Evolutionary conservation across 2,329 filamentous ascomycete species (phyloP), one percentile per base, ranked within the genome.

Genomic region (Colletotrichum scovillei): DNA sequence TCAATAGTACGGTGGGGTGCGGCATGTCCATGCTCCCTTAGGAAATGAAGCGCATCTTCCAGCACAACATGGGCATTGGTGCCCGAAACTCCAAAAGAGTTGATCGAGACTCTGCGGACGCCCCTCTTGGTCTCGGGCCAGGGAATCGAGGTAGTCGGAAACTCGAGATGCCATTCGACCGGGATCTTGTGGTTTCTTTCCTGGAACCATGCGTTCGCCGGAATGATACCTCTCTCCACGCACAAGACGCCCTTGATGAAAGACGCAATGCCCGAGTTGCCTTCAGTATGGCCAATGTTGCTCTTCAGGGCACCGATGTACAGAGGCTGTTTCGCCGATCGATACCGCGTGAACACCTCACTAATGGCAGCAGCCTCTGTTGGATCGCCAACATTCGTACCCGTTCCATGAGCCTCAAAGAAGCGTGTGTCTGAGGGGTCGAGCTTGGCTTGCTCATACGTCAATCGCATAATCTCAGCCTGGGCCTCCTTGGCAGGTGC

Each of bases 351-450:
- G 42, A 88, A 84, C 0, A 86, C 83, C 8, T 81, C 81, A 32
- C 83, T 78, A 53, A 90, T 84, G 4, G 86, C 88, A 16, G 78
- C 80, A 0, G 86, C 85, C 71, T 91, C 89, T 19, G 86, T 84
- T 0, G 88, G 88, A 73, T 91, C 89, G 2, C 89, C 89, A 2
- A 86, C 85, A 32, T 82, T 82, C 24, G 89, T 91, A 11, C 88
- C 88, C 0, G 89, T 90, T n/a, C 88, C 88, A 5, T 88, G 86
- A 9, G 83, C 82, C 74, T 88, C 86, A 28, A 84, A 75, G 67
- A 80, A 84, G 5, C 77, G 79, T 5, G 76, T 77, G 9, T 83
- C 80, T 78, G 77, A 11, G 14, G 60, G 56, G 4, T 77, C 28
- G 81, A 74, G 24, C 76, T 74, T 75, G 2, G 76, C 78, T 11